Percentiles rank a stretch among this genome's conserved stretches.
These are phyloP conservation scores for Kazachstania viticola DNA, from an alignment of 805 yeast species.

Conservation along the genomic window DNA sequence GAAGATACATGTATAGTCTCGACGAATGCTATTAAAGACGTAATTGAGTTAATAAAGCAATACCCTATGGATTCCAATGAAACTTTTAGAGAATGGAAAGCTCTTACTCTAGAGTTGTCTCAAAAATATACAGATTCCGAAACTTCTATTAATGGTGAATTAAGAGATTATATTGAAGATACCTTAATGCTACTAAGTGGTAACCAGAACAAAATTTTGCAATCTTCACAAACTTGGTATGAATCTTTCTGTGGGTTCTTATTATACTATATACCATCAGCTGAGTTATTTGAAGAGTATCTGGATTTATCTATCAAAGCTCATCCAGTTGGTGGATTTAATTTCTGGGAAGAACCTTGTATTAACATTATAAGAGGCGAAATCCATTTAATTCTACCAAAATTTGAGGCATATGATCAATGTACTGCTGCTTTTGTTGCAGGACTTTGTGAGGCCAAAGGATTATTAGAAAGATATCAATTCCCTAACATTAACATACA, in stretches of 20 bases:
- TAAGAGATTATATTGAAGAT: slow-evolving; percentile 23
- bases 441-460: slow-evolving; percentile 52
- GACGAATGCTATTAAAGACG: slow-evolving; percentile 24
- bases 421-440: slow-evolving; percentile 55
- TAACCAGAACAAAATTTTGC: slow-evolving; percentile 34
- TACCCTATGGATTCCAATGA: slow-evolving; percentile 26
- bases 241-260: slow-evolving; percentile 49
- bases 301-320: slow-evolving; percentile 26
- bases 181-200: slow-evolving; percentile 29
- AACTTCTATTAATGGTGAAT: slow-evolving; percentile 14
- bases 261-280: slow-evolving; percentile 48
- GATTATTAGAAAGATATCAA: slow-evolving; percentile 35
- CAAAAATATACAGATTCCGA: slow-evolving; percentile 17
- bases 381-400: slow-evolving; percentile 44
- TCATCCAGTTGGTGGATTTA: slow-evolving; percentile 29
- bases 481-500: background rate
- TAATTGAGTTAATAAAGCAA: slow-evolving; percentile 23
- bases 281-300: slow-evolving; percentile 32
- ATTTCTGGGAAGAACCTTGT: slow-evolving; percentile 46
- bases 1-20: slow-evolving; percentile 15
- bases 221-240: slow-evolving; percentile 52
- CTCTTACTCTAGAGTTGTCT: slow-evolving; percentile 18
- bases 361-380: slow-evolving; percentile 45
- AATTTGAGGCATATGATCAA: slow-evolving; percentile 47
- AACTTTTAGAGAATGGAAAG: slow-evolving; percentile 31